A percentile compares a stretch with the other conserved stretches of the same genome.
phyloP scores from a whole-genome alignment of 768 basidiomycete genomes.

The Coprinopsis sp. region DNA sequence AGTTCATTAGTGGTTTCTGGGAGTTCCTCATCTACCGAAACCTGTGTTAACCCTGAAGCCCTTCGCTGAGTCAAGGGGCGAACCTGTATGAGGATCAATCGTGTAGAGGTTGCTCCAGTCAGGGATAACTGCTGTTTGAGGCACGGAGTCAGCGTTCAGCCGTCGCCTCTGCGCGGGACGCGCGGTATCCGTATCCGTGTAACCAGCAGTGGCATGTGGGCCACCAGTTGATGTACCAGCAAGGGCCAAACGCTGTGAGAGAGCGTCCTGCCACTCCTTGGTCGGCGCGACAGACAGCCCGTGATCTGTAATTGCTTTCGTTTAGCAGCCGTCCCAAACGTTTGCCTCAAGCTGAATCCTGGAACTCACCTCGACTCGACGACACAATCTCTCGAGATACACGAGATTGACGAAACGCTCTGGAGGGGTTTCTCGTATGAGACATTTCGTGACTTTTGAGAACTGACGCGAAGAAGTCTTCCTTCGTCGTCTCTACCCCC shows the following conservation, averaged over 20 bases:
- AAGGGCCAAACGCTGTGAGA: conserved; percentile 50
- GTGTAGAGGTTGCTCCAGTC: conserved; percentile 62
- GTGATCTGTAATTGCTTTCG: conserved; percentile 32
- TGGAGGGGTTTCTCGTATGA: conserved; percentile 47
- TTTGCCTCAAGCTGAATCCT: background rate
- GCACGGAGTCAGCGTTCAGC: conserved; percentile 27
- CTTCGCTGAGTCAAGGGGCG: conserved; percentile 3
- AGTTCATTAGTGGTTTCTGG: conserved; percentile 52
- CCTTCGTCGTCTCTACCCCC: conserved; percentile 64
- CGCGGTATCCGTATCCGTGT: conserved; percentile 17
- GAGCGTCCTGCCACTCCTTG: conserved; percentile 73
- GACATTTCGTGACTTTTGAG: conserved; percentile 51
- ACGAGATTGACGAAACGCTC: conserved; percentile 68
- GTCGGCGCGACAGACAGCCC: conserved; percentile 61
- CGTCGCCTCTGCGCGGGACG: conserved; percentile 46
- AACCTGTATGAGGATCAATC: conserved; percentile 36
- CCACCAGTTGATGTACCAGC: conserved; percentile 18
- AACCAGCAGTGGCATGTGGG: conserved; percentile 15
- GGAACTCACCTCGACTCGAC: conserved; percentile 52
- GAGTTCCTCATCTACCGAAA: conserved; percentile 35
- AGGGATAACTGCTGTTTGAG: conserved; percentile 22
- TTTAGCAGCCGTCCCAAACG: background rate
- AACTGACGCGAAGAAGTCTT: conserved; percentile 75
- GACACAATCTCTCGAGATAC: conserved; percentile 79
- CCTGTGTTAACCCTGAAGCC: conserved; percentile 1